Conservation (phyloP, 2,329 filamentous ascomycete species). For the Talaromyces atroroseus region DNA sequence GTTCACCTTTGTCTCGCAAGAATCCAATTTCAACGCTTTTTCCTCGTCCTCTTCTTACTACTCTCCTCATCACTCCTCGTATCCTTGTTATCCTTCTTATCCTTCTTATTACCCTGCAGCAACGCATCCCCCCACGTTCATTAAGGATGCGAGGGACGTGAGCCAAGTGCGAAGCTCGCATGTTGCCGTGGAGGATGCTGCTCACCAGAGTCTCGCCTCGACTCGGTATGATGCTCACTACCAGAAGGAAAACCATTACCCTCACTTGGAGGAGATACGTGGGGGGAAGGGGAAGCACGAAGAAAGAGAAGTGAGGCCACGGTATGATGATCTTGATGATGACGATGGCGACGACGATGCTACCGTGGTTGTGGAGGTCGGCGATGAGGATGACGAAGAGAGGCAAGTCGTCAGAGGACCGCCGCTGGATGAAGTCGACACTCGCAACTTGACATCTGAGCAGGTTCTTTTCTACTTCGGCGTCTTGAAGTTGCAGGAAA, state of each 20-base stretch:
- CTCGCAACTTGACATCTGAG: slow-evolving; percentile 14
- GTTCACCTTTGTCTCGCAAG: background rate
- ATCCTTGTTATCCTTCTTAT: background rate
- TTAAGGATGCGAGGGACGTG: background rate
- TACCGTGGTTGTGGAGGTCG: slow-evolving; percentile 26
- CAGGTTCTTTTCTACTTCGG: slow-evolving; percentile 30
- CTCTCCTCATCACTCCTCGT: background rate
- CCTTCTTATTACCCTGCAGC: background rate
- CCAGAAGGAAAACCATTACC: background rate
- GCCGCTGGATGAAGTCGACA: slow-evolving; percentile 11
- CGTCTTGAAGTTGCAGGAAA: slow-evolving; percentile 22
- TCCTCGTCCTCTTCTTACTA: background rate
- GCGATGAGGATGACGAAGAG: background rate
- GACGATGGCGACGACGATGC: background rate
- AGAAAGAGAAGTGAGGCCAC: background rate
- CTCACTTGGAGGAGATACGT: background rate
- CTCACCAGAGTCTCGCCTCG: background rate
- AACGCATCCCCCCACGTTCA: background rate
- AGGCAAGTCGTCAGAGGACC: background rate
- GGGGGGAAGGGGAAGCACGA: slow-evolving; percentile 1
- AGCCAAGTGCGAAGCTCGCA: background rate
- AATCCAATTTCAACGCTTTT: background rate
- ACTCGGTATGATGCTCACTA: background rate
- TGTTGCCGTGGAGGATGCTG: background rate
- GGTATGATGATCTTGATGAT: background rate